Evolutionary conservation across 75 land plant genomes (phyloP), one percentile per base, ranked within the genome.

Genomic region (Larix kaempferi): DNA sequence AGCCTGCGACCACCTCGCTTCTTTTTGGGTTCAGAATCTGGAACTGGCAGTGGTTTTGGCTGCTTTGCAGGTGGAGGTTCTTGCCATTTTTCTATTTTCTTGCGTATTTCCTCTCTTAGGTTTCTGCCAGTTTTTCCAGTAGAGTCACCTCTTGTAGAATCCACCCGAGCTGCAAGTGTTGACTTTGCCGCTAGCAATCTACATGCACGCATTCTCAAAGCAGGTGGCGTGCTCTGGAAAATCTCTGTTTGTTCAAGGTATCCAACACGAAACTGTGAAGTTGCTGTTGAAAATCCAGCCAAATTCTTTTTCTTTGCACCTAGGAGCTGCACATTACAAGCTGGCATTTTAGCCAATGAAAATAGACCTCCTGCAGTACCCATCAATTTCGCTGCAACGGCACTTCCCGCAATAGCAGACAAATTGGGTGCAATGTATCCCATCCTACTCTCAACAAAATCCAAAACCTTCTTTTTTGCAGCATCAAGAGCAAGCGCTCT

Each of bases 71-170:
- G 98, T 59, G 99, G 98, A 26, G 95, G 98, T 78, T 97, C 99
- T 83, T 97, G 99, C 98, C 95, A 97, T 78, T 97, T 97, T 74
- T 94, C 98, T 71, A 95, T 97, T 78, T 92, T 97, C 84, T 92
- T 91, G 2, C 78, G 91, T 52, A 97, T 86, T 52, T 92, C 98
- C 33, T 91, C 95, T 67, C 88, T 57, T 29, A 97, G 78, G n/a
- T 80, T 76, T 74, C 90, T 89, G 35, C 99, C 99, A 60, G 88
- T 80, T 74, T 88, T 86, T n/a, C 98, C 99, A n/a, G 91, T 89
- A 10, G 89, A 92, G 84, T 97, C 99, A 2, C 94, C 99, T 73
- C 90, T 86, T 57, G 83, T 89, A 14, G 93, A 86, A 82, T 97
- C 99, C 1, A 95, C 92, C 11, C 99, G 88, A 56, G 98, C 95